Evolutionary conservation across 2,329 filamentous ascomycete genomes (phyloP).

Genomic region (Penicillium sp.): DNA sequence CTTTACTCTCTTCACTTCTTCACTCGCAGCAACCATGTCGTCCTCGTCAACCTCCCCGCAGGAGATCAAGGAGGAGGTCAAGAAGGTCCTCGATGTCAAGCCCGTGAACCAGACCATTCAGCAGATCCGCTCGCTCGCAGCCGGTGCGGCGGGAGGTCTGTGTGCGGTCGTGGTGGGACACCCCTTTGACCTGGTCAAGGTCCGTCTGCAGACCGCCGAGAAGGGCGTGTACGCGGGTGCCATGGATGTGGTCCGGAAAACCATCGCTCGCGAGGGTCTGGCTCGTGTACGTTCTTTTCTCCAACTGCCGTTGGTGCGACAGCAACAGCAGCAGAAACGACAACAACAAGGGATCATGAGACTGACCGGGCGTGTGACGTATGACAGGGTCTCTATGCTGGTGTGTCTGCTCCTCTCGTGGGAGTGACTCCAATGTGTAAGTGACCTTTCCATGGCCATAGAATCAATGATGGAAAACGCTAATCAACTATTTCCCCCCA

Average conservation of each 20-base stretch:
- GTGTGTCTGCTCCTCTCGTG: slow-evolving; percentile 87
- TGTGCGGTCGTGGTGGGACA: slow-evolving; percentile 93
- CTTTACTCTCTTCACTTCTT: not conserved
- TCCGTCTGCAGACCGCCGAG: slow-evolving; percentile 92
- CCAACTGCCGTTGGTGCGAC: no score
- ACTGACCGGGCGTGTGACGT: not conserved
- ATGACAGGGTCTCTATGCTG: slow-evolving; percentile 77
- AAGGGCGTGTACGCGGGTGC: slow-evolving; percentile 85
- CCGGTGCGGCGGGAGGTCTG: slow-evolving; percentile 86
- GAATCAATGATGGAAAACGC: not conserved
- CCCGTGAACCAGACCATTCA: slow-evolving; percentile 46
- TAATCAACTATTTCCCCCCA: slow-evolving; percentile 3
- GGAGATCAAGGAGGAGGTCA: slow-evolving; percentile 25
- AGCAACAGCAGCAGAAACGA: no score
- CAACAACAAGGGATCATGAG: not conserved
- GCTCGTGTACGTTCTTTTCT: slow-evolving; percentile 40
- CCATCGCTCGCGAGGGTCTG: slow-evolving; percentile 78
- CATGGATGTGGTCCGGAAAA: slow-evolving; percentile 85
- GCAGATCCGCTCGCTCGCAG: slow-evolving; percentile 72
- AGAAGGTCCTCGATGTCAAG: slow-evolving; percentile 23
- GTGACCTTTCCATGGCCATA: slow-evolving; percentile 35
- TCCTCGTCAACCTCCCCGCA: slow-evolving; percentile 26
- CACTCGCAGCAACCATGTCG: slow-evolving; percentile 23
- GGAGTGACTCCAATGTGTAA: slow-evolving; percentile 98
- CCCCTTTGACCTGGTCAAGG: slow-evolving; percentile 96